Base-by-base conservation (phyloP, 78 protist genomes). In the Tieghemostelium lacteum region DNA sequence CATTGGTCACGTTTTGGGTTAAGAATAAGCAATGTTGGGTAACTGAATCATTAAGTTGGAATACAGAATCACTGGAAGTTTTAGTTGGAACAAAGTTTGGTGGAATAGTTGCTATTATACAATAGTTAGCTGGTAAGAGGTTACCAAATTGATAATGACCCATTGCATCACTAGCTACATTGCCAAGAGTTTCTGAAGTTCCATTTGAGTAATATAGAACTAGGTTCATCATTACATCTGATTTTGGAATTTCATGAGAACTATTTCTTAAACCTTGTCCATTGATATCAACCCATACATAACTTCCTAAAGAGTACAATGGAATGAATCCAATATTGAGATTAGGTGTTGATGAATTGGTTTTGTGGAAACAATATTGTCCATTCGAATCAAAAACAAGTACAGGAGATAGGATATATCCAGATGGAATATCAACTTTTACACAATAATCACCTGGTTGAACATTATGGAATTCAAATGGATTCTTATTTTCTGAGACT, bases 321-420 rank as follows among this genome's bases (percentile, higher is more conserved):
- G 85, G 70, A 10, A 61, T 70, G 17, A 74, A 12, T 16, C 69
- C 85, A 39, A 45, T 63, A 60, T 74, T 57, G 52, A 60, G n/a
- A 74, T 37, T 34, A 14, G 50, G 31, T 8, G 69, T 10, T 29
- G 63, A 42, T 10, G 52, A 24, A 26, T 78, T 70, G 3, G 33
- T 49, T 17, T 58, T 12, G 17, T 22, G 22, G 76, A 70, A 58
- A 39, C 71, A 69, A 31, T 33, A 55, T 80, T 70, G 2, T 28
- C 85, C 67, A 55, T 49, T 54, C 1, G 0, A 14, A 28, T 71
- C 76, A 19, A 71, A 17, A 1, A 26, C 26, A 2, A 49, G 16
- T 45, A 45, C 52, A 22, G 5, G 10, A 40, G 40, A 52, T 40
- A 29, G 14, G 36, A 52, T 31, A 22, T 12, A 10, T 12, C 42